Evolutionary conservation across 176 grass and related monocot genomes (phyloP).

Genomic region (Zizania latifolia): DNA sequence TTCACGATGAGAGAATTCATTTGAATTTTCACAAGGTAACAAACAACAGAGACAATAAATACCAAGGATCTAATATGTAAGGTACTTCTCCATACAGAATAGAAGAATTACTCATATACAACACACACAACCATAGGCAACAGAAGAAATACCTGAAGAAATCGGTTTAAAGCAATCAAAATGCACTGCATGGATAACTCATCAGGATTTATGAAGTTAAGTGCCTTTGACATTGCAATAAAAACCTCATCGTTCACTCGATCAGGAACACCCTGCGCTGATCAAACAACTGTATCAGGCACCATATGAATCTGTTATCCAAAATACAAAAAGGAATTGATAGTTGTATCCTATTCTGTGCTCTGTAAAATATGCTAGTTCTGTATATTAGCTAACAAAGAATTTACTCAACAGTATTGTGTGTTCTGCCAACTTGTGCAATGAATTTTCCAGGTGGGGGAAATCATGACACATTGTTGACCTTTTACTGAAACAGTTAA

Average conservation of each 20-base stretch:
- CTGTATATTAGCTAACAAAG: constrained; percentile 27
- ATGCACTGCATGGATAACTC: constrained; percentile 99
- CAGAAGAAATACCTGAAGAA: constrained; percentile 73
- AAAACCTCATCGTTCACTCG: constrained; percentile 91
- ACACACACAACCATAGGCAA: not conserved
- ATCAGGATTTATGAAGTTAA: constrained; percentile 99
- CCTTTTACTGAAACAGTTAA: not conserved
- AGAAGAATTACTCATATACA: constrained; percentile 19
- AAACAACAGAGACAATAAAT: constrained; percentile 18
- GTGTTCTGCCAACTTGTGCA: not conserved
- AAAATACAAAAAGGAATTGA: constrained; percentile 1
- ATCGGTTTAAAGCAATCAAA: constrained; percentile 89
- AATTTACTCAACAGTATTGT: not conserved
- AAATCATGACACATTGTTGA: not conserved
- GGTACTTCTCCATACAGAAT: constrained; percentile 5
- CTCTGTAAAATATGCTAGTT: not conserved
- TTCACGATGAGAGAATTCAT: not conserved
- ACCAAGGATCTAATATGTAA: not conserved
- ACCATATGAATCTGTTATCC: not conserved
- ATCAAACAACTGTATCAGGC: constrained; percentile 55
- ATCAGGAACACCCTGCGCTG: constrained; percentile 85
- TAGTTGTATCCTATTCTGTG: constrained; percentile 6
- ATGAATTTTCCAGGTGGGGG: not conserved
- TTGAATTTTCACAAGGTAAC: constrained; percentile 3
- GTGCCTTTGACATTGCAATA: constrained; percentile 96